Evolutionary conservation across 768 basidiomycete species (phyloP), one percentile per base, ranked within the genome.

Genomic region (Agrocybe chaxingu): DNA sequence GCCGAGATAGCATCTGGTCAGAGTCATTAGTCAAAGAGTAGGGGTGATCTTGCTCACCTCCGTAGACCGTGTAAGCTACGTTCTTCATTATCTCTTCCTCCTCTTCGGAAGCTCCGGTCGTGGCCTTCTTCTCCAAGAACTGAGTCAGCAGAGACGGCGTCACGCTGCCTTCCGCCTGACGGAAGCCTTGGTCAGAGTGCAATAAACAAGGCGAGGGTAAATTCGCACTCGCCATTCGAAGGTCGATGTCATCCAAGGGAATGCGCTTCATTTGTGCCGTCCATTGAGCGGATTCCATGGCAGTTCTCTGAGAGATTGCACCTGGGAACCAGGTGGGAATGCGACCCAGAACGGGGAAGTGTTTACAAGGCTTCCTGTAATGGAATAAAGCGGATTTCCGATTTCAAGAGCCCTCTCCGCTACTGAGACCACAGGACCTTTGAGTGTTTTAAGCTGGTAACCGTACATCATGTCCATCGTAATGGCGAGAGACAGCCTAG

Each of bases 281-380:
- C 16, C 47, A 29, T 10, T 13, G 5, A 16, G 46, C 47, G 4
- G 41, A 30, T 39, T 49, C 38, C 24, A 37, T 45, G 12, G 53
- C 53, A 9, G 43, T 39, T 24, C 13, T 48, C 12, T 51, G 29
- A 9, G 53, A 43, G 8, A 16, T 34, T 2, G 54, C 47, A 10
- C 56, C 55, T 8, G 58, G 58, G 10, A 56, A 38, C 55, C 58
- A 59, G 5, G 46, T 19, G 12, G 59, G 59, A 24, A 61, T 24
- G 30, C 55, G 43, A 1, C 48, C 43, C 4, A 61, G 33, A 16
- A 47, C 11, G 1, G 60, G 60, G 24, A 61, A 48, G 42, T 8
- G 30, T 58, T 56, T 13, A 57, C 43, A 10, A 52, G 38, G 6
- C 37, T 48, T 16, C 38, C 52, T 7, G 53, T 57, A 7, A 53